Evolutionary conservation across 2,329 filamentous ascomycete species (phyloP), one percentile per base, ranked within the genome.

Genomic region (Salinomyces thailandicus): DNA sequence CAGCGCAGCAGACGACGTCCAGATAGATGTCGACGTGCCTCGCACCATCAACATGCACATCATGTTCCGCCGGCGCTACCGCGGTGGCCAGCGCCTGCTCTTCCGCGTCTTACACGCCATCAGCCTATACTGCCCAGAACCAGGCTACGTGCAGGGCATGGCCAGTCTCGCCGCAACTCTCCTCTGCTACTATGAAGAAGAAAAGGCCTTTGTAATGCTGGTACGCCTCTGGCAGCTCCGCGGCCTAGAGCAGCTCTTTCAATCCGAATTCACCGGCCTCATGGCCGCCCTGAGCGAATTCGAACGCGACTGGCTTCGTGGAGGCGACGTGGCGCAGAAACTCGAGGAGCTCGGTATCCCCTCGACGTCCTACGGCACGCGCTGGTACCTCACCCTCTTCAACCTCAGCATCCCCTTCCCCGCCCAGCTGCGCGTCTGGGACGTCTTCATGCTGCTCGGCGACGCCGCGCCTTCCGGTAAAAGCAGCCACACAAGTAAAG

Each of bases 141-240:
- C 84, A 5, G 91, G 91, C 18, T 98, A 98, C 58, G 91, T 96
- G 0, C 91, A 98, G 61, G 91, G 91, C 36, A 98, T 98, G 91
- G 91, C 89, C 12, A 84, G 86, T 15, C 68, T 96, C 26, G 87
- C 85, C 2, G 89, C 89, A 1, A 96, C 91, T 0, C 67, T 98
- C 14, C 74, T 98, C 5, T 94, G 89, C 57, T 98, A 98, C 58
- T 98, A 87, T 59, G 89, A 96, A 47, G 91, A 98, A 61, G 91
- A 95, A 60, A 78, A 78, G 50, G 79, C 85, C 5, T 98, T 98
- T 52, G 77, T 96, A 32, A 96, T 98, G 91, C 67, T 96, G 36
- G 87, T 93, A n/a, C 77, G 91, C 16, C 70, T 98, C 54, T 98
- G 89, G 85, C 77, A 85, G 55, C 69, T 93, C 41, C 78, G 91